These are phyloP conservation scores for Entomortierella beljakovae DNA, from an alignment of 192 early-diverging fungal species.

Conservation along the genomic window DNA sequence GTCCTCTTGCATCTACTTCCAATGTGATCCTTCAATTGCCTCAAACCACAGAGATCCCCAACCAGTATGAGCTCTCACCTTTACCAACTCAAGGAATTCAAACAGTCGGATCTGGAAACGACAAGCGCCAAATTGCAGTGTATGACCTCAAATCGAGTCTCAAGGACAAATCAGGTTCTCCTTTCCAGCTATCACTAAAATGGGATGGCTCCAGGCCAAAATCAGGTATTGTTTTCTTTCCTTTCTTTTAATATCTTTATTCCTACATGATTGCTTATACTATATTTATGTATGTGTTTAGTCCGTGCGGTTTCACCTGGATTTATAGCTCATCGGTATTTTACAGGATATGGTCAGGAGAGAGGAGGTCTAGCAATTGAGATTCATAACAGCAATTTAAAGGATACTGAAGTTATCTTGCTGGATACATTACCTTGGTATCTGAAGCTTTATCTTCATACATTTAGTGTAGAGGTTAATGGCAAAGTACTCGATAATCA, in stretches of 20 bases:
- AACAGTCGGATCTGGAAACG: slow-evolving; percentile 18
- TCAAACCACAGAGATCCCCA: slow-evolving; percentile 11
- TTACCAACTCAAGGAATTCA: slow-evolving; percentile 13
- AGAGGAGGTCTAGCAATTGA: slow-evolving; percentile 83
- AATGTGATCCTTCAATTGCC: slow-evolving; percentile 56
- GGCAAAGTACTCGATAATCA: slow-evolving; percentile 30
- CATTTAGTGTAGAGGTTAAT: slow-evolving; percentile 69
- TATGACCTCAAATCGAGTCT: slow-evolving; percentile 56
- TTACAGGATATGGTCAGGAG: slow-evolving; percentile 87
- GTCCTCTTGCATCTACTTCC: slow-evolving; percentile 64
- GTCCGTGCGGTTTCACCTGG: slow-evolving; percentile 52
- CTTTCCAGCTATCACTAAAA: slow-evolving; percentile 60
- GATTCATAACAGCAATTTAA: slow-evolving; percentile 73
- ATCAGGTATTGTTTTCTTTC: slow-evolving; percentile 56
- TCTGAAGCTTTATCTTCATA: slow-evolving; percentile 91
- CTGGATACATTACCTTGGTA: slow-evolving; percentile 93
- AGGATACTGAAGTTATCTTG: slow-evolving; percentile 65
- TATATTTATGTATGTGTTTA: slow-evolving; percentile 5
- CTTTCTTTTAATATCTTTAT: too few relatives aligned
- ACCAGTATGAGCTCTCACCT: slow-evolving; percentile 26
- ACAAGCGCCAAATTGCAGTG: slow-evolving; percentile 46
- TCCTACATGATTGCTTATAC: too few relatives aligned
- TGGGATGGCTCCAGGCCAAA: slow-evolving; percentile 62
- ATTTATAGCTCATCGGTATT: slow-evolving; percentile 70
- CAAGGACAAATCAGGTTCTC: background rate